phyloP scores from a whole-genome alignment of 306 rosid species.

The Acmispon strigosus region DNA sequence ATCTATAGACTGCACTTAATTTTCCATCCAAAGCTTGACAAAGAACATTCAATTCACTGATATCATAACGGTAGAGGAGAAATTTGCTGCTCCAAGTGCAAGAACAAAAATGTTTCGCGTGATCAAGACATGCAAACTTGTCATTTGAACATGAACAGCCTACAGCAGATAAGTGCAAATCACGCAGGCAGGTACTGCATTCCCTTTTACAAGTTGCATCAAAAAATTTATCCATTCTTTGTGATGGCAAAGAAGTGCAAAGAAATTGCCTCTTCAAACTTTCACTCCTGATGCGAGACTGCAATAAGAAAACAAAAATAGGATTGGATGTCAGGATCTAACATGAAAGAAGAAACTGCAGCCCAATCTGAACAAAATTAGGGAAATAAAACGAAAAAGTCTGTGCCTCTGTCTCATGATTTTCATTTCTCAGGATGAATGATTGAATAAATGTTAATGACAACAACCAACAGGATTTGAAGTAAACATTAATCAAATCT shows the following conservation, averaged over 20 bases:
- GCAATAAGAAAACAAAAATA: constrained; percentile 17
- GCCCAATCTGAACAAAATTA: background rate
- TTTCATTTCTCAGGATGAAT: constrained; percentile 9
- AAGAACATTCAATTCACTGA: constrained; percentile 57
- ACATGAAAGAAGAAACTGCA: background rate
- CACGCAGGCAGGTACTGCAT: constrained; percentile 64
- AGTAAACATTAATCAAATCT: background rate
- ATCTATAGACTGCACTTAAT: constrained; percentile 50
- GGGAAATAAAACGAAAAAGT: background rate
- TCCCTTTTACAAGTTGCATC: constrained; percentile 54
- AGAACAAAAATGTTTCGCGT: constrained; percentile 72
- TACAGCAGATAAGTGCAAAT: constrained; percentile 70
- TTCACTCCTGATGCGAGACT: constrained; percentile 63
- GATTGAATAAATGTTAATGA: background rate
- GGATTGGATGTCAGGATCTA: constrained; percentile 4
- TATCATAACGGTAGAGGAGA: constrained; percentile 52
- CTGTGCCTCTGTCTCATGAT: background rate
- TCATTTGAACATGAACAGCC: constrained; percentile 60
- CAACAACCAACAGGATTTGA: background rate
- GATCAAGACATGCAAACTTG: constrained; percentile 69
- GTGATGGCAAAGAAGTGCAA: constrained; percentile 34
- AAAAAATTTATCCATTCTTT: constrained; percentile 41
- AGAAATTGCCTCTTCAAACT: constrained; percentile 52
- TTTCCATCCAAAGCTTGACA: constrained; percentile 77
- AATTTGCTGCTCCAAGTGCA: constrained; percentile 59